Percentiles rank a stretch among this genome's conserved stretches.
These are phyloP conservation scores for Byssochlamys sp. DNA, from an alignment of 2,329 filamentous ascomycete species.

Conservation along the genomic window DNA sequence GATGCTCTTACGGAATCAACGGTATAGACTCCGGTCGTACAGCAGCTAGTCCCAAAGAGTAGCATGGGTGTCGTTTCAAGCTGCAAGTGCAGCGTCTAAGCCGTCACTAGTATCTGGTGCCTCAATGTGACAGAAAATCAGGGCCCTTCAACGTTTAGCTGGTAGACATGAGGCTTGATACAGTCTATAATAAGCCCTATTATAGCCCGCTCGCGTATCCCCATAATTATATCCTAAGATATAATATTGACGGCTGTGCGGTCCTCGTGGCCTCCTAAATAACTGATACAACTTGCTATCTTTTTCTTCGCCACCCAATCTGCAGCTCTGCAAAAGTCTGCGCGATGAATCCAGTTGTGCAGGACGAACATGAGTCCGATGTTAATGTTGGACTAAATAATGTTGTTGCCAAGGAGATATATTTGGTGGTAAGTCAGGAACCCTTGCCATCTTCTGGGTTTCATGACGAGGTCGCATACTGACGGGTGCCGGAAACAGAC, in stretches of 20 bases:
- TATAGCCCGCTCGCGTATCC: neutral
- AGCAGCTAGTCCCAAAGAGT: neutral
- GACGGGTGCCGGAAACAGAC: neutral
- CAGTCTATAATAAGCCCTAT: neutral
- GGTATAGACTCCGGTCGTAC: neutral
- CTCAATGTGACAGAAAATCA: neutral
- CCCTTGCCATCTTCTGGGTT: neutral
- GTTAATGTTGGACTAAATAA: conserved; percentile 15
- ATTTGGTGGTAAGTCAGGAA: conserved; percentile 10
- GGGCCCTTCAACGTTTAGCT: neutral
- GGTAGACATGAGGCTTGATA: neutral
- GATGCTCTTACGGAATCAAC: neutral
- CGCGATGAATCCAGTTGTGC: neutral
- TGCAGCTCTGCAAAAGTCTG: neutral
- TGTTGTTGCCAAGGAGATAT: conserved; percentile 14
- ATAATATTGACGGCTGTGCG: neutral
- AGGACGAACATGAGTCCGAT: conserved; percentile 1
- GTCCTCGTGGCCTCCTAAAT: neutral
- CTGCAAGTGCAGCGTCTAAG: neutral
- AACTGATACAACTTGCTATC: neutral
- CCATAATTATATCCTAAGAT: neutral
- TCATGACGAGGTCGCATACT: neutral
- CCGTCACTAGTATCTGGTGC: neutral
- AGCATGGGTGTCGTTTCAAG: conserved; percentile 1
- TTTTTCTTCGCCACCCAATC: neutral